These are phyloP conservation scores for Stentor roeselii DNA, from an alignment of 73 alveolate species.

Conservation along the genomic window DNA sequence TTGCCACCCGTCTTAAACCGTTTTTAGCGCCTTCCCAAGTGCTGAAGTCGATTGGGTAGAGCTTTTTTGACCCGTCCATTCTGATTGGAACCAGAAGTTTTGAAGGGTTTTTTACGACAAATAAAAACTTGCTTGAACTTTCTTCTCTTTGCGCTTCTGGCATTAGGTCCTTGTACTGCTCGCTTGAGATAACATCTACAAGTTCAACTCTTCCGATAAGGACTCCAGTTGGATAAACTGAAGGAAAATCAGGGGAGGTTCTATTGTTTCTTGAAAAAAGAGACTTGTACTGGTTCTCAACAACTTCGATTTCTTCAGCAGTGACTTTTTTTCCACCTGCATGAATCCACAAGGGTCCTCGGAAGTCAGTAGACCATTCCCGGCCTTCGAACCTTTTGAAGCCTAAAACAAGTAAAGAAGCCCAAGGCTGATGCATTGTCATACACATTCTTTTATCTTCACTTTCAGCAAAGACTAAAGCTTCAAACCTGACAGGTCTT, in stretches of 20 bases:
- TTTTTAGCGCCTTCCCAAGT: constrained; percentile 46
- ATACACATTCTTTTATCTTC: constrained; percentile 60
- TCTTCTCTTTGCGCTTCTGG: constrained; percentile 62
- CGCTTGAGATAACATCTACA: constrained; percentile 54
- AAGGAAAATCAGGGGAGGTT: constrained; percentile 65
- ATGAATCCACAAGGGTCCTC: constrained; percentile 83
- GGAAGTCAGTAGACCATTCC: constrained; percentile 63
- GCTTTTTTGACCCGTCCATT: constrained; percentile 59
- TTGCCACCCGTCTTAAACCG: constrained; percentile 36
- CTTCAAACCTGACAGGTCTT: background rate
- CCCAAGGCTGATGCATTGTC: constrained; percentile 76
- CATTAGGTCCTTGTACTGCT: constrained; percentile 46
- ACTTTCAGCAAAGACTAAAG: constrained; percentile 29
- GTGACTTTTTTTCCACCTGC: constrained; percentile 69
- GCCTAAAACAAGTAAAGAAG: constrained; percentile 56
- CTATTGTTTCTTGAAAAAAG: constrained; percentile 39
- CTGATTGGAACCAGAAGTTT: constrained; percentile 60
- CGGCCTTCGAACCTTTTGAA: constrained; percentile 71
- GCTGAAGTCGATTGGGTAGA: constrained; percentile 41
- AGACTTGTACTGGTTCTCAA: constrained; percentile 50
- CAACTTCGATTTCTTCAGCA: constrained; percentile 43
- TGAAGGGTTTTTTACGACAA: constrained; percentile 69
- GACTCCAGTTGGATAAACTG: constrained; percentile 67
- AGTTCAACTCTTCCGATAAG: constrained; percentile 75
- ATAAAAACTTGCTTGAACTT: constrained; percentile 49